Conservation (phyloP, 2,329 filamentous ascomycete species). For the Claviceps cyperi region DNA sequence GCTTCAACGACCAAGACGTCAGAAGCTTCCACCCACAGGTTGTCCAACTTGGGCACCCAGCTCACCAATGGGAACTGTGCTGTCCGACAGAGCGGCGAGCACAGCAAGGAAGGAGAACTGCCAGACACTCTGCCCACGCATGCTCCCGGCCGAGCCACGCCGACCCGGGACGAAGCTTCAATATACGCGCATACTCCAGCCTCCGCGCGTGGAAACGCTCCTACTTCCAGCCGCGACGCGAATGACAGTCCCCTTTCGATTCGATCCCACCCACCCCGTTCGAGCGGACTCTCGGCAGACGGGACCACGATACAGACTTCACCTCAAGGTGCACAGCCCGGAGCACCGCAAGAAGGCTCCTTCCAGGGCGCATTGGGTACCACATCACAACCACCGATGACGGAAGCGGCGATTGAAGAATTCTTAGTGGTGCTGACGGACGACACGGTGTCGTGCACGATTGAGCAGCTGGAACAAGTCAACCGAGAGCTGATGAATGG, state of each 20-base stretch:
- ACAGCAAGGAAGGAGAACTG: slow-evolving; percentile 25
- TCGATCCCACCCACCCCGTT: slow-evolving; percentile 16
- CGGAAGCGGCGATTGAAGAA: slow-evolving; percentile 34
- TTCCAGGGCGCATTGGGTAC: slow-evolving; percentile 18
- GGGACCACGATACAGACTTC: slow-evolving; percentile 9
- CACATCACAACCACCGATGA: slow-evolving; percentile 30
- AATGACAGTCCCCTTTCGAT: slow-evolving; percentile 26
- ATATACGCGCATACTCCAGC: slow-evolving; percentile 42
- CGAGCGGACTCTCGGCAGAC: slow-evolving; percentile 20
- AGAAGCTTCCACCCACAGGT: slow-evolving; percentile 49
- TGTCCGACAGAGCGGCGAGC: slow-evolving; percentile 24
- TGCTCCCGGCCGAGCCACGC: slow-evolving; percentile 28
- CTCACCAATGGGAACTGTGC: slow-evolving; percentile 51
- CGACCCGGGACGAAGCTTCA: slow-evolving; percentile 39
- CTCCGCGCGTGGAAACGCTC: slow-evolving; percentile 25
- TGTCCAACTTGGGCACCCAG: slow-evolving; percentile 54
- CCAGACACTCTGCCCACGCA: slow-evolving; percentile 34
- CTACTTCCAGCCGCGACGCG: slow-evolving; percentile 10
- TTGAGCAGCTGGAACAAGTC: slow-evolving; percentile 92
- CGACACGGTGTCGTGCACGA: slow-evolving; percentile 60
- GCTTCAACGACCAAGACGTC: slow-evolving; percentile 90
- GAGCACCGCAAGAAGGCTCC: slow-evolving; percentile 8
- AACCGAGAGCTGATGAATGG: slow-evolving; percentile 82
- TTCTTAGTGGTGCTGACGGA: slow-evolving; percentile 51
- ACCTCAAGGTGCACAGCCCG: slow-evolving; percentile 18